Evolutionary conservation across 768 basidiomycete species (phyloP).

Genomic region (Macrolepiota dolichaula): DNA sequence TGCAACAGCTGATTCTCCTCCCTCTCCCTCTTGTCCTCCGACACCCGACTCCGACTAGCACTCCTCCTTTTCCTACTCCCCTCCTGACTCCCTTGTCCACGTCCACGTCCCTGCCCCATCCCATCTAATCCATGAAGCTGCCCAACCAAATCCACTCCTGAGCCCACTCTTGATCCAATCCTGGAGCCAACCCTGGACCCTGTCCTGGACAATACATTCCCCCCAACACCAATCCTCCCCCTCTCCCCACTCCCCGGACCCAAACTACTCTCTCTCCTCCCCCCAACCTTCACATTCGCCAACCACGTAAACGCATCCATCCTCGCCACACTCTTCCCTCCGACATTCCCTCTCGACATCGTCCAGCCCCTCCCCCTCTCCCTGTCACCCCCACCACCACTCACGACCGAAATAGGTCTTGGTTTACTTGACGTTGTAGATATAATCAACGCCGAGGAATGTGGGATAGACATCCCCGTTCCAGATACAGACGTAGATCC

Average conservation of each 20-base stretch:
- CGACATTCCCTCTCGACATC: slow-evolving; percentile 47
- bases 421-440: neutral
- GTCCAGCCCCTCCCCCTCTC: slow-evolving; percentile 27
- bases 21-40: slow-evolving; percentile 33
- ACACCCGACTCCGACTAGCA: slow-evolving; percentile 37
- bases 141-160: slow-evolving; percentile 9
- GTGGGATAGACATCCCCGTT: slow-evolving; percentile 1
- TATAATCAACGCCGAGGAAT: neutral
- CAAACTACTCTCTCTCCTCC: slow-evolving; percentile 53
- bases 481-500: neutral
- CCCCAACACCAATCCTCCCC: slow-evolving; percentile 19
- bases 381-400: neutral
- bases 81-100: slow-evolving; percentile 16
- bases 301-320: slow-evolving; percentile 75
- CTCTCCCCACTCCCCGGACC: slow-evolving; percentile 42
- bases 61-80: slow-evolving; percentile 37
- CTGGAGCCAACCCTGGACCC: no score
- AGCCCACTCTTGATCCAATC: slow-evolving; percentile 33
- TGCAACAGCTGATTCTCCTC: slow-evolving; percentile 51
- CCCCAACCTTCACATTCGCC: slow-evolving; percentile 62
- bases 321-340: slow-evolving; percentile 44
- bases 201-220: no score
- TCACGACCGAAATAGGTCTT: no score
- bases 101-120: neutral
- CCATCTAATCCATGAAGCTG: neutral